Base-by-base conservation (phyloP, 208 protist species). In the Wallacemonas sp. region DNA sequence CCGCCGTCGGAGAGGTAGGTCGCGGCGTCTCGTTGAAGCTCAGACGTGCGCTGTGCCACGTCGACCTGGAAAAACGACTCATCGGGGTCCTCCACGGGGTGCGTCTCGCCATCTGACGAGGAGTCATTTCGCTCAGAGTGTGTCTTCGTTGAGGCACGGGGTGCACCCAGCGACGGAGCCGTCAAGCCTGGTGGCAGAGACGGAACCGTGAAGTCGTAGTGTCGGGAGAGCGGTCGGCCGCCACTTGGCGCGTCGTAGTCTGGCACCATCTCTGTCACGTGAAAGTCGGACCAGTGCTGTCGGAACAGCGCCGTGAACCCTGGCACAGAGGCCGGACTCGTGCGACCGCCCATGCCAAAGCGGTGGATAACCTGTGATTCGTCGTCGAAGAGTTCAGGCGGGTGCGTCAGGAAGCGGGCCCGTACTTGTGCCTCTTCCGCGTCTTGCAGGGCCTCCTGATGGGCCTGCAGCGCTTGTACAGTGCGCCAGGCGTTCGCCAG, bases 341-440 rank as follows among this genome's bases (percentile, higher is more conserved):
- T 81, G 56, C 66, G 77, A n/a, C 47, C 71, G 12, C 84, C 85
- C 89, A 95, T 95, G 16, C 89, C 89, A 33, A 90, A 95, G n/a
- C 74, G 74, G n/a, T 57, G 63, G 36, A 81, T 55, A 19, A 95
- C 83, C 1, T 61, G 76, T 0, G 36, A 57, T 39, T 95, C 89
- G 44, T 95, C 82, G 4, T 26, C 21, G 57, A 81, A 88, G 6
- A 89, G 57, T 27, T 57, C 41, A 1, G 61, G 21, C 14, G 85
- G 78, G 65, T 91, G 85, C 9, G 36, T 24, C 30, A 81, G 57
- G 5, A 76, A 26, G 19, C 46, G 34, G 49, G 64, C 55, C 61
- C 57, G 48, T 5, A 46, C 68, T 4, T 61, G 41, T 1, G 23
- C 60, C 11, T 41, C 69, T 23, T 72, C 65, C 38, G 32, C 49